Conservation (phyloP, 2,329 filamentous ascomycete genomes). For the Hymenoscyphus fructigenus region DNA sequence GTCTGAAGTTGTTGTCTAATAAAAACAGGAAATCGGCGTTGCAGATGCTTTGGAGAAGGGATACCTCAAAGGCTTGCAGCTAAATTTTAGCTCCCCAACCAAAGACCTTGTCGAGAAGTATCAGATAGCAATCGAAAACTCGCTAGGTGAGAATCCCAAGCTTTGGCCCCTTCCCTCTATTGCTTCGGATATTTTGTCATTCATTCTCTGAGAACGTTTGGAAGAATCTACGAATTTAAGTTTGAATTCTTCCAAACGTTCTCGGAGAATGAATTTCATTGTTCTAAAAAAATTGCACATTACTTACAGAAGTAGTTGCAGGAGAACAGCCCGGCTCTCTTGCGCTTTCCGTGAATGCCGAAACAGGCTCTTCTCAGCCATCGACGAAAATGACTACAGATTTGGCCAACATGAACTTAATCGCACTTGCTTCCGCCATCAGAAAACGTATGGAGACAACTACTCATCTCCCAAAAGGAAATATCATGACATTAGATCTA, state of each 20-base stretch:
- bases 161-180: too few relatives aligned
- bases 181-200: too few relatives aligned
- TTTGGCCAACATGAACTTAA: background rate
- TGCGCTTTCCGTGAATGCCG: background rate
- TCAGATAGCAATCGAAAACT: background rate
- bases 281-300: too few relatives aligned
- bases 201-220: too few relatives aligned
- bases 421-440: background rate
- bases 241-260: too few relatives aligned
- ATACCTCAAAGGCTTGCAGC: background rate
- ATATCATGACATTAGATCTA: too few relatives aligned
- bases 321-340: too few relatives aligned
- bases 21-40: background rate
- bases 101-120: background rate
- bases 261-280: too few relatives aligned
- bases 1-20: background rate
- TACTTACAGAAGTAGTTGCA: too few relatives aligned
- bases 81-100: background rate
- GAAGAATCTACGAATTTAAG: too few relatives aligned
- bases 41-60: slow-evolving; percentile 1
- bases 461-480: background rate
- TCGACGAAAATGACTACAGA: background rate
- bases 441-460: background rate
- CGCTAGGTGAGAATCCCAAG: background rate
- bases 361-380: background rate